Evolutionary conservation across 352 stramenopile species (phyloP).

Genomic region (Pythium dissimile): DNA sequence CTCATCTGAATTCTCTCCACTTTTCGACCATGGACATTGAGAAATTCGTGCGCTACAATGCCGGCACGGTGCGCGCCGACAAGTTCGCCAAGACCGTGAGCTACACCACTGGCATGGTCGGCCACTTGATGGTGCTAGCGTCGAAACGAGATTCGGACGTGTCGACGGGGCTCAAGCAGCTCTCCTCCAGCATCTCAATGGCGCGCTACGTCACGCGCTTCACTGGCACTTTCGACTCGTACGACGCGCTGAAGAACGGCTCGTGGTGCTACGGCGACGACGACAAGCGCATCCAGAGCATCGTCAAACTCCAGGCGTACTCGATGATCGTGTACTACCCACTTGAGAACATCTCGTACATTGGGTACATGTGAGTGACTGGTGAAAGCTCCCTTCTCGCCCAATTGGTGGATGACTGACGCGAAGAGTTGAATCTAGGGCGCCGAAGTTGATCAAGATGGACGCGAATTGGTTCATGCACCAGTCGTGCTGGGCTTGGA

Average conservation of each 20-base stretch:
- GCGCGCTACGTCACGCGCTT: constrained; percentile 80
- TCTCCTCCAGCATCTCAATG: constrained; percentile 74
- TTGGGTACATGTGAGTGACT: constrained; percentile 71
- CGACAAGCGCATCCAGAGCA: constrained; percentile 44
- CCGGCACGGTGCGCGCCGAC: constrained; percentile 58
- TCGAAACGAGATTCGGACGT: constrained; percentile 48
- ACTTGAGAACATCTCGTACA: constrained; percentile 80
- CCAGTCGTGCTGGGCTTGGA: constrained; percentile 71
- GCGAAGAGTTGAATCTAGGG: no score
- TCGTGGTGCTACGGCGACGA: constrained; percentile 80
- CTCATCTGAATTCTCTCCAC: neutral
- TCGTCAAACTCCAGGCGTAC: constrained; percentile 68
- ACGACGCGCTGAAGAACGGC: constrained; percentile 67
- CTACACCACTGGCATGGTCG: constrained; percentile 56
- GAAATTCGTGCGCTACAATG: constrained; percentile 66
- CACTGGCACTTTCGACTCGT: constrained; percentile 67
- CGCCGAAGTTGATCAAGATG: constrained; percentile 70
- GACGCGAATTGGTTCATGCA: constrained; percentile 68
- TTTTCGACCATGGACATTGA: constrained; percentile 47
- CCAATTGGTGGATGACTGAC: neutral
- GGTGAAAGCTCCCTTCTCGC: neutral
- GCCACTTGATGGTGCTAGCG: constrained; percentile 48
- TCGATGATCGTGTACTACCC: constrained; percentile 86
- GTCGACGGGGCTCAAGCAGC: constrained; percentile 49
- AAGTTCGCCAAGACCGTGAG: constrained; percentile 86